Base-by-base conservation (phyloP, 1,139 yeast genomes). In the Pichia sp. region DNA sequence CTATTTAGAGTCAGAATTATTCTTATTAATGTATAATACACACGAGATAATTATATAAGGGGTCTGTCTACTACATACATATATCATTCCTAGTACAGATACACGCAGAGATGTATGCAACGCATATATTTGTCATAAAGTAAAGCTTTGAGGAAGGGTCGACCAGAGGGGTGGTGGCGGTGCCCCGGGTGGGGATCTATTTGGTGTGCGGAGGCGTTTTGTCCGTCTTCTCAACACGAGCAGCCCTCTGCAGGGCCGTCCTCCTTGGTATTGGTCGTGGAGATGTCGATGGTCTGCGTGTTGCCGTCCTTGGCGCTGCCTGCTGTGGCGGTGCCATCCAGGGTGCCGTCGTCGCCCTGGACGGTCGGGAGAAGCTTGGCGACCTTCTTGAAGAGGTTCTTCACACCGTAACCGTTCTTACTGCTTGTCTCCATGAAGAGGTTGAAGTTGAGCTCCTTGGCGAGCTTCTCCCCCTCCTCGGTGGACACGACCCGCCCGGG, bases 371-470 rank as follows among this genome's bases (percentile, higher is more conserved):
- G 78, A 55, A 90, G 83, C 68, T 87, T 88, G 12, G 98, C 99
- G 60, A 93, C 88, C 67, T 86, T 88, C 68, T 91, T 89, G 73
- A 93, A 93, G 61, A 93, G 75, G 55, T 84, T 80, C 72, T 93
- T 92, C 54, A 93, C 97, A 65, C 93, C 93, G 69, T 91, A 88
- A 48, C 97, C 97, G 51, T 93, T 93, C 72, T 92, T 93, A 33
- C 98, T 95, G 60, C 96, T 87, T 3, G 99, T 93, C 68, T 93
- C 99, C 69, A 93, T 84, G 69, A 85, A 90, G 60, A 87, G 83
- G 66, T 84, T 80, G 46, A 93, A 91, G 8, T 89, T 91, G 62
- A 89, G 75, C 52, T 79, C 80, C 65, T 89, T 89, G 27, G 95
- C 88, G 64, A 86, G 87, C 57, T 75, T 75, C 67, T 85, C 91